These are phyloP conservation scores for Sonneratia alba DNA, from an alignment of 345 rosid species.

Conservation along the genomic window DNA sequence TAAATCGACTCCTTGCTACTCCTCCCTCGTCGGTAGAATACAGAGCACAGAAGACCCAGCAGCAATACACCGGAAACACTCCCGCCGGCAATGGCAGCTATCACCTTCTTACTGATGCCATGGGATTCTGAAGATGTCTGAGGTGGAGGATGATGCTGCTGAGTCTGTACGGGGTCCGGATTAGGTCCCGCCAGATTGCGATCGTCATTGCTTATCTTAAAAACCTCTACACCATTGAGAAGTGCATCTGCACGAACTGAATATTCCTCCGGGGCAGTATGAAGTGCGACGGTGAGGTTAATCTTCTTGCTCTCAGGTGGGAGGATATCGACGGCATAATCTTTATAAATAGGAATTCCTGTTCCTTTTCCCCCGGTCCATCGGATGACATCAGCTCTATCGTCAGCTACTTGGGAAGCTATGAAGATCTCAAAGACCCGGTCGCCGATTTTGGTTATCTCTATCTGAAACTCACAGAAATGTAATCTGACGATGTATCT, in stretches of 20 bases:
- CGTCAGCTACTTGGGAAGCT: constrained; percentile 9
- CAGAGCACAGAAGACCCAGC: not conserved
- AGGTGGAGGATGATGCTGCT: no score
- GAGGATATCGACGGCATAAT: constrained; percentile 6
- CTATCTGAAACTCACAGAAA: constrained; percentile 12
- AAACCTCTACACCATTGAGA: constrained; percentile 33
- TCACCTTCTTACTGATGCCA: constrained; percentile 1
- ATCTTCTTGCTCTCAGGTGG: not conserved
- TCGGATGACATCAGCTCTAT: not conserved
- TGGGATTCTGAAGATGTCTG: not conserved
- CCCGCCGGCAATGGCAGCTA: not conserved
- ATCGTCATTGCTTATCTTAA: constrained; percentile 16
- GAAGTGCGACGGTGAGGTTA: constrained; percentile 15
- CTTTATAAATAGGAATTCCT: constrained; percentile 22
- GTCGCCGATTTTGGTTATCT: not conserved
- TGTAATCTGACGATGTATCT: constrained; percentile 21
- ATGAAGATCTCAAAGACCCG: constrained; percentile 20
- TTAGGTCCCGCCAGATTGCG: constrained; percentile 20
- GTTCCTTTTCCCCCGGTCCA: constrained; percentile 12
- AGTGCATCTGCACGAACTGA: constrained; percentile 14
- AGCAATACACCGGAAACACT: not conserved
- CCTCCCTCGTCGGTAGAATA: not conserved
- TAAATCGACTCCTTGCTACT: not conserved
- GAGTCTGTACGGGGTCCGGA: constrained; percentile 10
- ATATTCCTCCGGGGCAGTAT: not conserved